phyloP scores from a whole-genome alignment of 169 alveolate species.

The Plasmodium reichenowi region DNA sequence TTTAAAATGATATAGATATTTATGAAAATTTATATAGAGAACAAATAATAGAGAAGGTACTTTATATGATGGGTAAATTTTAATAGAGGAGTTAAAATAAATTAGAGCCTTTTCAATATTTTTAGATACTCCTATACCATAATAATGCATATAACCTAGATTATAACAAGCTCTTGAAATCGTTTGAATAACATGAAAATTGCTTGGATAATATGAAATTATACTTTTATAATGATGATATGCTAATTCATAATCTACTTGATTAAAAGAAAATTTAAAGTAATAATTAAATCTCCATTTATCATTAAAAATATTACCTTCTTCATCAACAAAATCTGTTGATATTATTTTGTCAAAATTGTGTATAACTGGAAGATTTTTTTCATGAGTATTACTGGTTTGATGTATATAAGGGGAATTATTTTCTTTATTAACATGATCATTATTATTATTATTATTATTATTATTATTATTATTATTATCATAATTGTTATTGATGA shows the following conservation, averaged over 20 bases:
- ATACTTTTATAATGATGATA: slow-evolving; percentile 69
- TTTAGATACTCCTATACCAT: slow-evolving; percentile 66
- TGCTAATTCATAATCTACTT: slow-evolving; percentile 60
- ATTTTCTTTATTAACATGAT: neutral
- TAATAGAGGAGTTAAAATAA: slow-evolving; percentile 66
- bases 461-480: neutral
- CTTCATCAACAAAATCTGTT: slow-evolving; percentile 41
- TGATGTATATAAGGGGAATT: too few relatives aligned
- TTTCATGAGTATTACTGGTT: too few relatives aligned
- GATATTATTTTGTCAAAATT: slow-evolving; percentile 23
- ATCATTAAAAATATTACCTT: slow-evolving; percentile 41
- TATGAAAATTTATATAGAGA: slow-evolving; percentile 38
- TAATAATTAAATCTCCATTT: slow-evolving; percentile 55
- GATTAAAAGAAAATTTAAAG: slow-evolving; percentile 36
- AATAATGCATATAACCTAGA: slow-evolving; percentile 68
- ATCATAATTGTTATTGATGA: neutral
- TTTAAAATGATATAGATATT: slow-evolving; percentile 23
- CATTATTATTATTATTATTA: neutral
- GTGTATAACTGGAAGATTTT: too few relatives aligned
- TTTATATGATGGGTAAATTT: slow-evolving; percentile 56
- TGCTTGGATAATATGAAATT: slow-evolving; percentile 60
- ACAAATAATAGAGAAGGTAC: slow-evolving; percentile 49
- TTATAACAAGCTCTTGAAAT: slow-evolving; percentile 62
- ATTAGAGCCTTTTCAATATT: slow-evolving; percentile 53
- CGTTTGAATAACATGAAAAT: slow-evolving; percentile 40